These are phyloP conservation scores for Acmispon strigosus DNA, from an alignment of 306 rosid genomes.

Conservation along the genomic window DNA sequence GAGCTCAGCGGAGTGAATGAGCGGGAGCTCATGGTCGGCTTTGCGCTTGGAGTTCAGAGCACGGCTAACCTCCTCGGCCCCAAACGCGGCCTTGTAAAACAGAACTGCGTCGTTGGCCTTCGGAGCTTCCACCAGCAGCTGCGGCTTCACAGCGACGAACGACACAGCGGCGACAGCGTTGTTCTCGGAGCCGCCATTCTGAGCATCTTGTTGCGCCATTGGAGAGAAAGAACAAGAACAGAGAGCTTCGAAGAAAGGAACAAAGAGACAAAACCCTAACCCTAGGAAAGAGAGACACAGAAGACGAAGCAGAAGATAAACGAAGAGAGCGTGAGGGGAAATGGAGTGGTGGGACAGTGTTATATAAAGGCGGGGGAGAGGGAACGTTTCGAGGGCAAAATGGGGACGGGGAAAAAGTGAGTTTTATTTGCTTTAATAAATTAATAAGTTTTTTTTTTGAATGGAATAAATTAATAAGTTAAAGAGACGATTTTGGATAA, in stretches of 20 bases:
- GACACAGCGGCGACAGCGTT: background rate
- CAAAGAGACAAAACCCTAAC: conserved; percentile 15
- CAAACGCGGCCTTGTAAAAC: conserved; percentile 76
- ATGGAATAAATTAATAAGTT: no score
- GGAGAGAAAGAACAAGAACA: no score
- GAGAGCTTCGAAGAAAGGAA: no score
- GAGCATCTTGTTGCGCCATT: conserved; percentile 62
- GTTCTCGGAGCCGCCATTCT: conserved; percentile 48
- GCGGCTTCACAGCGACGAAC: conserved; percentile 44
- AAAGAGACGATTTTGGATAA: conserved; percentile 3
- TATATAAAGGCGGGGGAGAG: conserved; percentile 54
- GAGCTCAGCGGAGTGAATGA: conserved; percentile 53
- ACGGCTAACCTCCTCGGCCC: conserved; percentile 64
- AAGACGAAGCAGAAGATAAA: background rate
- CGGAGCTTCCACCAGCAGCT: conserved; percentile 51
- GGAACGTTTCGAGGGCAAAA: conserved; percentile 43
- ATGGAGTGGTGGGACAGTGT: conserved; percentile 15
- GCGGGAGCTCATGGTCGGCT: conserved; percentile 74
- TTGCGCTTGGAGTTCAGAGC: conserved; percentile 61
- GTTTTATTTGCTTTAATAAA: background rate
- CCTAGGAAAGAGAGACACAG: conserved; percentile 40
- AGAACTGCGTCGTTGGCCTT: conserved; percentile 62
- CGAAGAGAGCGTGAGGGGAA: conserved; percentile 23
- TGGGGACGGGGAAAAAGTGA: background rate
- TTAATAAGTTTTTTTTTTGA: no score